Conservation (phyloP, 495 filamentous ascomycete genomes). For the Hypoxylon trugodes region DNA sequence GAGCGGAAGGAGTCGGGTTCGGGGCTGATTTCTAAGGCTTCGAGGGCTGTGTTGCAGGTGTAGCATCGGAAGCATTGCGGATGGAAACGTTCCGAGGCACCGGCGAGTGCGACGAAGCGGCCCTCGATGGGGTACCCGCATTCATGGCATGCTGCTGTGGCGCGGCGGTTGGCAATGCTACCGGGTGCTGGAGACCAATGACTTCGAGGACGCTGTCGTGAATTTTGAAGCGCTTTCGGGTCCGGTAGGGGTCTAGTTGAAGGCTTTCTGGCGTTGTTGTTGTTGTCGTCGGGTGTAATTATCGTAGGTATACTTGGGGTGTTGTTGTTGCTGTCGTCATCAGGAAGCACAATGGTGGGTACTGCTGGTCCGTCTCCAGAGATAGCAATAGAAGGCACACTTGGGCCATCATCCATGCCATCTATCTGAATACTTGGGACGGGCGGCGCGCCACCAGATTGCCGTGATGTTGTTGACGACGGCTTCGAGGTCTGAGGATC, state of each 20-base stretch:
- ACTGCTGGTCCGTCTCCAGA: constrained; percentile 42
- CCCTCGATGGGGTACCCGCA: constrained; percentile 87
- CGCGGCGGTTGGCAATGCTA: constrained; percentile 62
- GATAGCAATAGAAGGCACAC: constrained; percentile 41
- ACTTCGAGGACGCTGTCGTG: constrained; percentile 45
- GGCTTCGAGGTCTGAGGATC: constrained; percentile 48
- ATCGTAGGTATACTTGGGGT: constrained; percentile 56
- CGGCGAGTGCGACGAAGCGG: constrained; percentile 84
- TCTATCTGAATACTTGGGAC: constrained; percentile 53
- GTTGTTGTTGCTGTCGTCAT: constrained; percentile 34
- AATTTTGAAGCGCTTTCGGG: constrained; percentile 49
- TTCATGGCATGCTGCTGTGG: constrained; percentile 81
- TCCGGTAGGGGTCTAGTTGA: constrained; percentile 52
- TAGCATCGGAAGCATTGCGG: constrained; percentile 92
- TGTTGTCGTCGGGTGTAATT: constrained; percentile 50
- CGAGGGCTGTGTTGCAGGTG: constrained; percentile 85
- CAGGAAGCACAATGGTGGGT: constrained; percentile 57
- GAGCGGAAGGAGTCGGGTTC: constrained; percentile 77
- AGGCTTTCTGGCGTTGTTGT: constrained; percentile 44
- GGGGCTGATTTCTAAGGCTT: constrained; percentile 94
- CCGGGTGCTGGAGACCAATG: constrained; percentile 58
- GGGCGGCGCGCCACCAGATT: constrained; percentile 45
- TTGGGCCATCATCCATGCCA: constrained; percentile 41
- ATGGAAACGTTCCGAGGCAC: constrained; percentile 77
- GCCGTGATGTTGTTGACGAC: constrained; percentile 39